A percentile compares a stretch with the other conserved stretches of the same genome.
Evolutionary conservation across 805 yeast species (phyloP).

Genomic region (Kuraishia molischiana): DNA sequence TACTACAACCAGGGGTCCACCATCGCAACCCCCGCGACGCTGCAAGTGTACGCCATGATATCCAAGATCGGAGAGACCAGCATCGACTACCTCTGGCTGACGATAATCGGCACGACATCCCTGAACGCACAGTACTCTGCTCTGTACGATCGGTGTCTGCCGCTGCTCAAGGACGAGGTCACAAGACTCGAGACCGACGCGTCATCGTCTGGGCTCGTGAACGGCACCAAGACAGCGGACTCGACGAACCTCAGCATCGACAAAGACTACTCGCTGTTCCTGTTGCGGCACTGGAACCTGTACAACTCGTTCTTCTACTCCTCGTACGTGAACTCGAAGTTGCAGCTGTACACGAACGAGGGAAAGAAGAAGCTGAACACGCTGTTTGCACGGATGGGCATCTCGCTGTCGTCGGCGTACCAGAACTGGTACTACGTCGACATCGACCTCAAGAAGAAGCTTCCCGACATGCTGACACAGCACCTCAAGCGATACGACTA

Average conservation of each 20-base stretch:
- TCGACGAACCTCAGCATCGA: constrained; percentile 45
- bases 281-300: constrained; percentile 86
- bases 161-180: constrained; percentile 76
- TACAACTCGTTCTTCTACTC: constrained; percentile 88
- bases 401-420: constrained; percentile 77
- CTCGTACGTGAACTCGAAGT: constrained; percentile 81
- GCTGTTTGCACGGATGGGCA: constrained; percentile 94
- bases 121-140: constrained; percentile 64
- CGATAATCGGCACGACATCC: constrained; percentile 83
- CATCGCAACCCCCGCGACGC: constrained; percentile 61
- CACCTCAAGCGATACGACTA: constrained; percentile 71
- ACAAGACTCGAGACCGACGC: constrained; percentile 39
- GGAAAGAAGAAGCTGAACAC: constrained; percentile 83
- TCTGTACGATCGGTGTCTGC: constrained; percentile 63
- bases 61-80: constrained; percentile 79
- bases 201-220: constrained; percentile 8
- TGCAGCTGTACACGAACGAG: constrained; percentile 83
- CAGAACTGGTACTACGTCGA: constrained; percentile 93
- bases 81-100: constrained; percentile 65
- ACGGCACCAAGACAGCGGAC: constrained; percentile 15
- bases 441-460: constrained; percentile 60
- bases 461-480: constrained; percentile 58
- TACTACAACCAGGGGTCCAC: constrained; percentile 85
- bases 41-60: constrained; percentile 71
- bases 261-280: constrained; percentile 76